Conservation (phyloP, 2,329 filamentous ascomycete species). For the Tolypocladium tundrense region DNA sequence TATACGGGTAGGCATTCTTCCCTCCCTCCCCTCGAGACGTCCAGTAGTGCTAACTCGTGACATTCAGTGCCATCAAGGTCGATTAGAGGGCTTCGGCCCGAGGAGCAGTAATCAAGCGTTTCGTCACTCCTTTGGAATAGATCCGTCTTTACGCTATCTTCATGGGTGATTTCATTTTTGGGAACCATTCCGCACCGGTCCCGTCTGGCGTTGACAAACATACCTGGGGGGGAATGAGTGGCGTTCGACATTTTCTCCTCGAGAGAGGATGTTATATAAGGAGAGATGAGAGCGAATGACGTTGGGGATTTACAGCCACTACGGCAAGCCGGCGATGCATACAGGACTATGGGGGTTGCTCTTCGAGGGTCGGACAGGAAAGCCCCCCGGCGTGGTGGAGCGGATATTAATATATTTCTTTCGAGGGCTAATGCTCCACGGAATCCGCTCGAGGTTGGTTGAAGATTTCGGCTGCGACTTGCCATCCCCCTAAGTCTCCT, state of each 20-base stretch:
- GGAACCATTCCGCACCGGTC: too few relatives aligned
- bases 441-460: neutral
- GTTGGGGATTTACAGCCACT: neutral
- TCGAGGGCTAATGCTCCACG: neutral
- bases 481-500: too few relatives aligned
- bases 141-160: neutral
- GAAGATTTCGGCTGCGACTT: neutral
- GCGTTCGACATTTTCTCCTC: neutral
- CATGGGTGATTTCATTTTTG: too few relatives aligned
- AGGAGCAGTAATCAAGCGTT: neutral
- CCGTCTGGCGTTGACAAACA: too few relatives aligned
- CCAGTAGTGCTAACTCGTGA: conserved; percentile 2
- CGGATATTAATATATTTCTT: neutral
- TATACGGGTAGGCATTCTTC: conserved; percentile 56
- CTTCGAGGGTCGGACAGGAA: neutral
- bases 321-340: neutral
- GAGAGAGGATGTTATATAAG: neutral
- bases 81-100: conserved; percentile 20
- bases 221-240: neutral
- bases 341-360: neutral
- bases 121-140: neutral
- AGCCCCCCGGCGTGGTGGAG: neutral
- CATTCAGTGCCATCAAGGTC: conserved; percentile 38
- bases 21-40: neutral
- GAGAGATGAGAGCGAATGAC: neutral